phyloP scores from a whole-genome alignment of 1,284 basidiomycete genomes.

The Entoloma clypeatum region DNA sequence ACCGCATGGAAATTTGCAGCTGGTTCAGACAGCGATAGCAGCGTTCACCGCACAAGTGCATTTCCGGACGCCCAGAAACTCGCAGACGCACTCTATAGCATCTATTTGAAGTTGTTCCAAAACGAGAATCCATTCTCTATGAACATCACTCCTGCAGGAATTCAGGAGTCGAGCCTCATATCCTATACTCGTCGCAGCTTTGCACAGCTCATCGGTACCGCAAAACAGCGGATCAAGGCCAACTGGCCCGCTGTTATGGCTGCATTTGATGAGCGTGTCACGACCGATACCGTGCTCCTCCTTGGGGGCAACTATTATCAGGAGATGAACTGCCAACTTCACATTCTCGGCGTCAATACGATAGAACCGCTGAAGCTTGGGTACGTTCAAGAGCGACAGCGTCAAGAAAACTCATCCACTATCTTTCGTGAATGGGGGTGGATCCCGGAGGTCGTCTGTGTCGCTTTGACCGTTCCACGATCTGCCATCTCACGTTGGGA shows the following conservation, averaged over 20 bases:
- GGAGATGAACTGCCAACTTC: conserved; percentile 39
- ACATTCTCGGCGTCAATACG: conserved; percentile 28
- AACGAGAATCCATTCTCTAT: conserved; percentile 30
- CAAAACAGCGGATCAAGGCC: conserved; percentile 31
- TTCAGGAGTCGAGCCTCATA: conserved; percentile 8
- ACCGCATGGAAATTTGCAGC: conserved; percentile 36
- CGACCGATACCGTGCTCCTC: conserved; percentile 28
- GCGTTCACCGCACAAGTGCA: conserved; percentile 9
- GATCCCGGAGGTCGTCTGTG: conserved; percentile 32
- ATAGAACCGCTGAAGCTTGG: conserved; percentile 18
- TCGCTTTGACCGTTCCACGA: conserved; percentile 34
- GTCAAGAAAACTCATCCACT: conserved; percentile 5
- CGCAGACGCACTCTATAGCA: conserved; percentile 38
- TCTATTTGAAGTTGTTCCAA: conserved; percentile 48
- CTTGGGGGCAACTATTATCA: conserved; percentile 36
- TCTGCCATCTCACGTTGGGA: no score
- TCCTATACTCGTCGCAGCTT: conserved; percentile 47
- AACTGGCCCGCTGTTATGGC: conserved; percentile 35
- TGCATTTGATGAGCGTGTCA: conserved; percentile 26
- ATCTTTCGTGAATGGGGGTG: conserved; percentile 30
- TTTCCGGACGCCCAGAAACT: conserved; percentile 35
- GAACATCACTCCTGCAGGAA: not conserved
- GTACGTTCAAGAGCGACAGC: no score
- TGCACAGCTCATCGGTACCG: conserved; percentile 36
- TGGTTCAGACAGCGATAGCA: not conserved